Evolutionary conservation across 140 eudicot species (phyloP), one percentile per base, ranked within the genome.

Genomic region (Stevia rebaudiana): DNA sequence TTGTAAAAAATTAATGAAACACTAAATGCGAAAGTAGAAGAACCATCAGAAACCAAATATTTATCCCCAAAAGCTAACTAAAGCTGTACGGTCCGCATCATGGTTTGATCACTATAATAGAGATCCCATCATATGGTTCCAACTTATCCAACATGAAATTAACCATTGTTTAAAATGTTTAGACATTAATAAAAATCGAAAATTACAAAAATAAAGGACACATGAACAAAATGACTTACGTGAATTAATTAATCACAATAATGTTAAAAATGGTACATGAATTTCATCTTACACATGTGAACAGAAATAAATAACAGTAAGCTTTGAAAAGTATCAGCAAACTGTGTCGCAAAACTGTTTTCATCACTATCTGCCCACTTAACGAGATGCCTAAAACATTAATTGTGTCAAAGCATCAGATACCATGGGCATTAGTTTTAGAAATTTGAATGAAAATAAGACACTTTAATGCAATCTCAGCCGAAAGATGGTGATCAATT

Each of bases 11-110:
- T n/a, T n/a, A n/a, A n/a, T n/a, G n/a, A n/a, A n/a, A n/a, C n/a
- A n/a, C n/a, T n/a, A n/a, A n/a, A n/a, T n/a, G n/a, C n/a, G n/a
- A n/a, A n/a, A n/a, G n/a, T n/a, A 11, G n/a, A 47, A 8, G 49
- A 74, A 28, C 74, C 79, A 74, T 74, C 79, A 74, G 79, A 19
- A 74, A 74, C 74, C 79, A 74, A 74, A 67, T 3, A 25, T 17
- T 67, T 59, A 74, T 74, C 79, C 79, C 65, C 79, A 74, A 15
- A 6, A 39, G 69, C 79, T 43, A 11, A 49, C n/a, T 3, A 66
- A 65, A 64, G 79, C 79, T 67, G 15, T 67, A 67, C 74, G 74
- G 79, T 74, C 79, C 74, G 79, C 79, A 74, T 74, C 74, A 67
- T 67, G 79, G 79, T 67, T 74, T 59, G 50, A 74, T 49, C 51